A percentile compares a stretch with the other conserved stretches of the same genome.
Evolutionary conservation across 2,329 filamentous ascomycete genomes (phyloP).

Genomic region (Trichoderma sp.): DNA sequence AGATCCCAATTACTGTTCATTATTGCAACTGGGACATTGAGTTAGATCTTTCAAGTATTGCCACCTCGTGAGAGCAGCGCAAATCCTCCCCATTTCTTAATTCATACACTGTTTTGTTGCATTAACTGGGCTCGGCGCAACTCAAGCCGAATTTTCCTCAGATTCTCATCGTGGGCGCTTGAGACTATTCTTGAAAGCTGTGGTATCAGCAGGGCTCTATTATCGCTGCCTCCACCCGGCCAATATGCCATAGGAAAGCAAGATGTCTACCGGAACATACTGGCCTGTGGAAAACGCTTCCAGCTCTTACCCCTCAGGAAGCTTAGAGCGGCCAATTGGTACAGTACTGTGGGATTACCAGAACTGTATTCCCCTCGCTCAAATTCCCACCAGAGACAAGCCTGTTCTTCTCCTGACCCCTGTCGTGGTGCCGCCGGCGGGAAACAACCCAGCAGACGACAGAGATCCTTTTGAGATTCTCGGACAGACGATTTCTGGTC

Average conservation of each 20-base stretch:
- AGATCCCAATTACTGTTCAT: not conserved
- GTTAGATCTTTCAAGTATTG: not conserved
- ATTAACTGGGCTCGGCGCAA: not conserved
- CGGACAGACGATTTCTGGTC: conserved; percentile 58
- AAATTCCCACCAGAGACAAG: conserved; percentile 46
- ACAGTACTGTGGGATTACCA: conserved; percentile 42
- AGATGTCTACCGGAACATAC: conserved; percentile 2
- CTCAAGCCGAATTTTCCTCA: not conserved
- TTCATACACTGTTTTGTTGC: not conserved
- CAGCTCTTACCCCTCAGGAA: not conserved
- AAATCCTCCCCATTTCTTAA: not conserved
- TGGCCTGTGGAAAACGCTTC: not conserved
- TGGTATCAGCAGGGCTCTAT: not conserved
- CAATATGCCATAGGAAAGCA: not conserved
- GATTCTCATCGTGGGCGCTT: not conserved
- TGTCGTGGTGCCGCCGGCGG: conserved; percentile 44
- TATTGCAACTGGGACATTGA: not conserved
- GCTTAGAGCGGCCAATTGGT: conserved; percentile 16
- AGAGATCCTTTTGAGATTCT: conserved; percentile 71
- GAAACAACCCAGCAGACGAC: conserved; percentile 39
- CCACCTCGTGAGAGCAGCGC: not conserved
- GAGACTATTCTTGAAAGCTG: not conserved
- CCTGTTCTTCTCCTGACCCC: conserved; percentile 62
- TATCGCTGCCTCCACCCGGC: not conserved
- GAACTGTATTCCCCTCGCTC: conserved; percentile 47